Base-by-base conservation (phyloP, 2,329 filamentous ascomycete genomes). In the Ophiosphaerella korrae region DNA sequence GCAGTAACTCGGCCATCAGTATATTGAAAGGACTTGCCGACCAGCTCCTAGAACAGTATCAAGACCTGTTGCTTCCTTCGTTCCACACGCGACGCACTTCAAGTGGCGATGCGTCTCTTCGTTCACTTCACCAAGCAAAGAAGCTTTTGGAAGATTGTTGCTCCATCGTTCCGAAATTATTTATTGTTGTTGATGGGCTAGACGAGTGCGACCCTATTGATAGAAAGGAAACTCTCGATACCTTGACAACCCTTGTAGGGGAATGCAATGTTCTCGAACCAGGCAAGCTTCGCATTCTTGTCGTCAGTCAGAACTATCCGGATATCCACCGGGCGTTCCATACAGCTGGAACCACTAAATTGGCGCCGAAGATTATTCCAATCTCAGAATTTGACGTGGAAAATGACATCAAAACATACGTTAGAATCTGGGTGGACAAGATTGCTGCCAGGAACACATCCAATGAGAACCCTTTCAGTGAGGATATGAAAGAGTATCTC, bases 251-350 rank as follows among this genome's bases (percentile, higher is more conserved):
- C 1, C 42, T 62, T 24, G 46, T 53, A 8, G 48, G 33, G 16
- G 36, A 55, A 36, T 62, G 55, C 21, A 58, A 67, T 8, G 40
- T 36, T 2, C 34, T 36, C 6, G 55, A 61, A 0, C 52, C 63
- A 8, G 63, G 62, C 5, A 63, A 58, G 26, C 45, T 64, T 8
- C 59, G 66, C 5, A 33, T 65, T 5, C 52, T 70, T 3, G 23
- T 69, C 12, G 55, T 69, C 29, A 69, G 66, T 37, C 66, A 69
- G 39, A 49, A 69, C 16, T 62, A 54, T 32, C 16, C 48, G 3
- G 66, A 69, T 36, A 67, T 68, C 11, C 47, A 42, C 16, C 50
- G 40, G 23, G 40, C 39, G 2, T 39, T 67, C 12, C 38, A 52
- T 32, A 55, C 39, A 33, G 42, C 48, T 8, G 39, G 42, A 1